Evolutionary conservation across 805 yeast genomes (phyloP).

Genomic region (Wickerhamiella hasegawae): DNA sequence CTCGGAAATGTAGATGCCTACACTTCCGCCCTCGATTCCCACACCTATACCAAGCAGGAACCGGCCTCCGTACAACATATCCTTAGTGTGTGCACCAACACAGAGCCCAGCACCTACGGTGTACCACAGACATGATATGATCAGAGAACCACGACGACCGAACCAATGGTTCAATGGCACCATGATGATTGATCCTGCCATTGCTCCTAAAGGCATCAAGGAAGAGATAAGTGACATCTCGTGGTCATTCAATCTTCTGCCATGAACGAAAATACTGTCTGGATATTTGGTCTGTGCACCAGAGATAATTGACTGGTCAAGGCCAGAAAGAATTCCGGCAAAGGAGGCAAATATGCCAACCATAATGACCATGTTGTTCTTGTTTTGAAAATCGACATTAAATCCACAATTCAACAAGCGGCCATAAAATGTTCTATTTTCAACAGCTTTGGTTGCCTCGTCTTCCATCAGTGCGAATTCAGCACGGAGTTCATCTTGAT

Average conservation of each 20-base stretch:
- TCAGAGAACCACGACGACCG: constrained; percentile 41
- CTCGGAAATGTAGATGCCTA: constrained; percentile 47
- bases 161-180: constrained; percentile 39
- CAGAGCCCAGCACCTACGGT: constrained; percentile 46
- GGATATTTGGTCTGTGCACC: constrained; percentile 44
- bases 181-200: constrained; percentile 44
- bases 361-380: constrained; percentile 30
- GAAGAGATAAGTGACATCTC: constrained; percentile 39
- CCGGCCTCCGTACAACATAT: constrained; percentile 43
- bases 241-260: constrained; percentile 26
- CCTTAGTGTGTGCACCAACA: constrained; percentile 31
- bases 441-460: background rate
- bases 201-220: constrained; percentile 56
- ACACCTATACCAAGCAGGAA: constrained; percentile 47
- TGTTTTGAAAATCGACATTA: constrained; percentile 26
- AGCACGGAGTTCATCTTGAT: background rate
- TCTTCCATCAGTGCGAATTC: background rate
- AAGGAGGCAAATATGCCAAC: constrained; percentile 43
- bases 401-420: background rate
- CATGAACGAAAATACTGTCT: constrained; percentile 23
- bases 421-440: no score
- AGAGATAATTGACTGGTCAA: constrained; percentile 50
- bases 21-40: constrained; percentile 51
- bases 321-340: constrained; percentile 50
- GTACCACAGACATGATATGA: constrained; percentile 42